These are phyloP conservation scores for Erythrobasidium hasegawianum DNA, from an alignment of 1,284 basidiomycete genomes.

Conservation along the genomic window DNA sequence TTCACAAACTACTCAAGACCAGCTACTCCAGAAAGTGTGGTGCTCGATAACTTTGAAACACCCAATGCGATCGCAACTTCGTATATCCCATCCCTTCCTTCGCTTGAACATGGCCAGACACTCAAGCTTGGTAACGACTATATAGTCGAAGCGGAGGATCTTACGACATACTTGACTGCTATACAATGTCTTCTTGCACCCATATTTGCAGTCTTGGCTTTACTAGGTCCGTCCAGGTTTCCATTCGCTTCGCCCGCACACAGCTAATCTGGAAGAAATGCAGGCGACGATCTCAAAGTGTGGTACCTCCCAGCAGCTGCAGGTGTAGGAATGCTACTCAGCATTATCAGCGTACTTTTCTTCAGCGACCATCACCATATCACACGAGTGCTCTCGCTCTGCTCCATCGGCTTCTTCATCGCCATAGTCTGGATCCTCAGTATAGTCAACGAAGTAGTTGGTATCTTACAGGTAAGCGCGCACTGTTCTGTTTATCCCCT, in stretches of 20 bases:
- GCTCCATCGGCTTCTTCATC: conserved; percentile 81
- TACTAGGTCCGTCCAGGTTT: conserved; percentile 61
- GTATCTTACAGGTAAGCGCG: conserved; percentile 67
- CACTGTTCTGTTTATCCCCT: neutral
- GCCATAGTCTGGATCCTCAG: conserved; percentile 92
- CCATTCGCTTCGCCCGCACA: neutral
- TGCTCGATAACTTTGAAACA: neutral
- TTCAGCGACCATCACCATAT: conserved; percentile 57
- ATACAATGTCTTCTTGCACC: conserved; percentile 75
- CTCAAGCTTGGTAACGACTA: conserved; percentile 9
- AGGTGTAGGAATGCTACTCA: conserved; percentile 58
- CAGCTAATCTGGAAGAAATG: conserved; percentile 11
- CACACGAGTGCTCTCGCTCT: conserved; percentile 65
- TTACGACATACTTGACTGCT: conserved; percentile 76
- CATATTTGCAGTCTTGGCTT: conserved; percentile 65
- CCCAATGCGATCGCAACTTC: neutral
- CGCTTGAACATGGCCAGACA: conserved; percentile 6
- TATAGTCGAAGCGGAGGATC: conserved; percentile 49
- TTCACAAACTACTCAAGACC: neutral
- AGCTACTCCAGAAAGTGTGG: neutral
- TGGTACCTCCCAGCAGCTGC: conserved; percentile 61
- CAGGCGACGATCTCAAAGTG: conserved; percentile 57
- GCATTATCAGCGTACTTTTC: conserved; percentile 60
- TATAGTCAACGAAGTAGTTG: conserved; percentile 88
- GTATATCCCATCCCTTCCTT: conserved; percentile 13